Percentiles rank a stretch among this genome's conserved stretches.
Evolutionary conservation across 441 rosid genomes (phyloP).

Genomic region (Croton laevigatus): DNA sequence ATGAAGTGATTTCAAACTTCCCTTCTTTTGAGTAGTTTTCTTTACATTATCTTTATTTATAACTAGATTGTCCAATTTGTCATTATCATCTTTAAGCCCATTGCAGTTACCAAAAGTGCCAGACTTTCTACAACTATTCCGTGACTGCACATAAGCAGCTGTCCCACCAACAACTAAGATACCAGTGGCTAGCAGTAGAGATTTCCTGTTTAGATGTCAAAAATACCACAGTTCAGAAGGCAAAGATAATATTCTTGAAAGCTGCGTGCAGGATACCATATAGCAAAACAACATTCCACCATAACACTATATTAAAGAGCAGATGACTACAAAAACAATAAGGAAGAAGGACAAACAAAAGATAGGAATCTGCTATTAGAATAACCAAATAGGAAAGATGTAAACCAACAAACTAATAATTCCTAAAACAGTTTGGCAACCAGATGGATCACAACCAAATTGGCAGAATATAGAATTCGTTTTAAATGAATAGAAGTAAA

Average conservation of each 20-base stretch:
- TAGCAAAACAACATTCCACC: background rate
- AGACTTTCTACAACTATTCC: slow-evolving; percentile 38
- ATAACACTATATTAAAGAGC: background rate
- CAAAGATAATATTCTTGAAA: background rate
- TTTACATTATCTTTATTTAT: slow-evolving; percentile 38
- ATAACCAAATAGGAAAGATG: background rate
- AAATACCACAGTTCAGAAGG: background rate
- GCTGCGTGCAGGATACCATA: background rate
- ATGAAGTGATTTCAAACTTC: slow-evolving; percentile 79
- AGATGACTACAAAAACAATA: background rate
- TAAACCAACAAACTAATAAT: background rate
- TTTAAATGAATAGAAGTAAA: background rate
- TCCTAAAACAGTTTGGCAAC: background rate
- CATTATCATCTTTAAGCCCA: slow-evolving; percentile 48
- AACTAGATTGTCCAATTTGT: slow-evolving; percentile 34
- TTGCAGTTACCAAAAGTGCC: slow-evolving; percentile 42
- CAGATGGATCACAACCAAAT: background rate
- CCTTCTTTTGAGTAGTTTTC: slow-evolving; percentile 48
- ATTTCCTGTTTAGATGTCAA: slow-evolving; percentile 52
- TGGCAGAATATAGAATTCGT: background rate
- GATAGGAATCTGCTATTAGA: background rate
- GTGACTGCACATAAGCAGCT: slow-evolving; percentile 70
- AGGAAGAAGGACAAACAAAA: background rate
- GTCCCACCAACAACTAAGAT: slow-evolving; percentile 86
- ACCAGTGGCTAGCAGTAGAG: slow-evolving; percentile 79